Conservation (phyloP, 306 rosid genomes). For the Quercus gilva region DNA sequence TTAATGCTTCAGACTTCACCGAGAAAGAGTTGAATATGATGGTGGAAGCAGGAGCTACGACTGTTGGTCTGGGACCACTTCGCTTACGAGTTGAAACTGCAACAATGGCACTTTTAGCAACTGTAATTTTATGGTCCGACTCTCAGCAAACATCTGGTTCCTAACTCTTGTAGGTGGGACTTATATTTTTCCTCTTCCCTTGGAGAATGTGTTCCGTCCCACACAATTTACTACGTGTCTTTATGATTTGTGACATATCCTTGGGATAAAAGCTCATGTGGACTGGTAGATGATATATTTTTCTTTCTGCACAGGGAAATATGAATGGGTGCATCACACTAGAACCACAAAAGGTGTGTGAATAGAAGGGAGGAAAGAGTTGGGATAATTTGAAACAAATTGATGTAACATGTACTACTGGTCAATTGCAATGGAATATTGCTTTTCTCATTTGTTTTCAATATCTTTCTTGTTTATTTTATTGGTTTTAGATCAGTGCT, state of each 20-base stretch:
- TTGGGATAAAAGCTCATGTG: background rate
- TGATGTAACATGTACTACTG: background rate
- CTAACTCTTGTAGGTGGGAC: constrained; percentile 33
- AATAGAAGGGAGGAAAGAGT: background rate
- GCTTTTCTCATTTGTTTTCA: background rate
- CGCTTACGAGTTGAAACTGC: constrained; percentile 96
- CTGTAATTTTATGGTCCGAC: constrained; percentile 85
- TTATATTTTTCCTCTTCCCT: constrained; percentile 13
- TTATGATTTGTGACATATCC: constrained; percentile 5
- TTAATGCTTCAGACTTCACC: constrained; percentile 63
- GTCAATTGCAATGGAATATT: background rate
- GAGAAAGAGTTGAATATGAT: constrained; percentile 65
- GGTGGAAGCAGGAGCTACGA: constrained; percentile 70
- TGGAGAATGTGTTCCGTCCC: background rate
- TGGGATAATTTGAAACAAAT: background rate
- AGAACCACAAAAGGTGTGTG: background rate
- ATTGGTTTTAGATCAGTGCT: background rate
- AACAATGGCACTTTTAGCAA: constrained; percentile 70
- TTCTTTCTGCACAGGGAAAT: background rate
- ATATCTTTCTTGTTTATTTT: background rate
- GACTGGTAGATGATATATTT: background rate
- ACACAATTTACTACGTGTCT: background rate
- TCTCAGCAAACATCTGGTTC: constrained; percentile 29
- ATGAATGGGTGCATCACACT: background rate
- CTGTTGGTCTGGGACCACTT: constrained; percentile 81